These are phyloP conservation scores for Ilex aquifolium DNA, from an alignment of 257 asterid species.

Conservation along the genomic window DNA sequence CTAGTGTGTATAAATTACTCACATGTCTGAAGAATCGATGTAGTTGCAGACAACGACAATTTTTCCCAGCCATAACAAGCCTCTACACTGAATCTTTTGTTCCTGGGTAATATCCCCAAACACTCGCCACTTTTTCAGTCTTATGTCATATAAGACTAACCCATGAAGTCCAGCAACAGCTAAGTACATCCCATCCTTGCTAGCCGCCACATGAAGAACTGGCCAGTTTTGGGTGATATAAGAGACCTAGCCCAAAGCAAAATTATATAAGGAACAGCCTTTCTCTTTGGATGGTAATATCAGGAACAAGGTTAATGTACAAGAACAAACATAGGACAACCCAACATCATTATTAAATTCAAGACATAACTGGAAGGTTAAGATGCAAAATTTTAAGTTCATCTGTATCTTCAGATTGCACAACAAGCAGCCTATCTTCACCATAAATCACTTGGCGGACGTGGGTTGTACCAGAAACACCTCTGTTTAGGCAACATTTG, in stretches of 20 bases:
- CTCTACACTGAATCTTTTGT: constrained; percentile 95
- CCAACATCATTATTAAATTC: constrained; percentile 12
- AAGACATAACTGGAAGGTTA: constrained; percentile 88
- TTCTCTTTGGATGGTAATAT: neutral
- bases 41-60: constrained; percentile 95
- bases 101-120: constrained; percentile 99
- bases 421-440: constrained; percentile 94
- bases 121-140: constrained; percentile 90
- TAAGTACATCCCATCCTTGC: constrained; percentile 96
- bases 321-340: constrained; percentile 11
- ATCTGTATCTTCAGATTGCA: constrained; percentile 95
- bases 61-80: constrained; percentile 96
- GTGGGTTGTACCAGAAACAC: constrained; percentile 91
- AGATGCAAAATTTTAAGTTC: constrained; percentile 94
- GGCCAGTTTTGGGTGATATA: constrained; percentile 99
- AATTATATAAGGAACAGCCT: constrained; percentile 31
- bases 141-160: constrained; percentile 84
- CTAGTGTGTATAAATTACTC: constrained; percentile 29
- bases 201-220: constrained; percentile 93
- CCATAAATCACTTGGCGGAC: constrained; percentile 96
- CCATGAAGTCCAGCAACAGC: constrained; percentile 99
- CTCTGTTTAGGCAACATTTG: constrained; percentile 95
- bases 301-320: neutral
- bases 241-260: constrained; percentile 65
- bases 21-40: constrained; percentile 73